These are phyloP conservation scores for Lentinula sp. DNA, from an alignment of 768 basidiomycete genomes.

Conservation along the genomic window DNA sequence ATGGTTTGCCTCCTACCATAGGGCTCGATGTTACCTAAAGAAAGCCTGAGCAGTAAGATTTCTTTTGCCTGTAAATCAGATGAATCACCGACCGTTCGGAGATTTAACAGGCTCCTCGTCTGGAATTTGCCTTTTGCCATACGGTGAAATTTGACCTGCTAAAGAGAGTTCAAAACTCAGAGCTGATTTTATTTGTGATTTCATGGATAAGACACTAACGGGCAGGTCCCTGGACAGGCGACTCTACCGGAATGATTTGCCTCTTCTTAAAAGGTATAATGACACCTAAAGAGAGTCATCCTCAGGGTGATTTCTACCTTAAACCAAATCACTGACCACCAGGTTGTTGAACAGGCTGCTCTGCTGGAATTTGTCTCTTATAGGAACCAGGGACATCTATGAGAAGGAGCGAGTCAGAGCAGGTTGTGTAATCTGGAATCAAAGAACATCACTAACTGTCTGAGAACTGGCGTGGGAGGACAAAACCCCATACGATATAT, in stretches of 20 bases:
- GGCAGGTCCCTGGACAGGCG: too few species aligned
- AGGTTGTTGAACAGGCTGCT: conserved; percentile 3
- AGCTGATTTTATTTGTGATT: too few species aligned
- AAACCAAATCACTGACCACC: not conserved
- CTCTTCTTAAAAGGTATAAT: not conserved
- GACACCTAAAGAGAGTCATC: not conserved
- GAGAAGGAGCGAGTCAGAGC: conserved; percentile 12
- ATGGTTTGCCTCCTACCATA: conserved; percentile 11
- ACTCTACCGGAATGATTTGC: conserved; percentile 20
- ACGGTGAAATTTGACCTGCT: conserved; percentile 4
- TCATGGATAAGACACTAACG: too few species aligned
- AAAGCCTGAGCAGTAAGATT: not conserved
- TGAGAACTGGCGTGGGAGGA: conserved; percentile 22
- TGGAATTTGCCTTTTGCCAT: conserved; percentile 7
- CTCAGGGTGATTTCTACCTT: not conserved
- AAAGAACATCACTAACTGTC: not conserved
- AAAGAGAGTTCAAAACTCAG: too few species aligned
- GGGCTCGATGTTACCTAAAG: not conserved
- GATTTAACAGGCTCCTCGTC: conserved; percentile 7
- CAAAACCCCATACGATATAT: conserved; percentile 9
- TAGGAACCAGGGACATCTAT: conserved; percentile 28
- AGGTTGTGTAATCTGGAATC: not conserved
- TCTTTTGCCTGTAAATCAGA: conserved; percentile 1
- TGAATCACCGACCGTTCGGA: conserved; percentile 23
- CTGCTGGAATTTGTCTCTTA: not conserved